Conservation (phyloP, 345 rosid genomes). For the Schrenkiella parvula region DNA sequence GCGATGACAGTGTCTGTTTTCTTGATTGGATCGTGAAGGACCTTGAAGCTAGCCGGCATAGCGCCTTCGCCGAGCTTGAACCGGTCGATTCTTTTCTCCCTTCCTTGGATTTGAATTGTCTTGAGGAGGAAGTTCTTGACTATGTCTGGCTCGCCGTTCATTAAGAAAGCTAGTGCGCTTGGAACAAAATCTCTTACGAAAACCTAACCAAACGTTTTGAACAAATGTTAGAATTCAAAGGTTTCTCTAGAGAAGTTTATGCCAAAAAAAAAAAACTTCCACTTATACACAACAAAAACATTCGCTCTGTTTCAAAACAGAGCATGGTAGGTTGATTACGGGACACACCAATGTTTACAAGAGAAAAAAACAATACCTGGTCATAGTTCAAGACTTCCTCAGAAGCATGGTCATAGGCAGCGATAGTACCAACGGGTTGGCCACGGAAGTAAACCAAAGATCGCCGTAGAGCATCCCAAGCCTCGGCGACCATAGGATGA, state of each 20-base stretch:
- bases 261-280: background rate
- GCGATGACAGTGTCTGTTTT: slow-evolving; percentile 59
- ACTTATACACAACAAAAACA: background rate
- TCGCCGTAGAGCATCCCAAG: slow-evolving; percentile 88
- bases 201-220: slow-evolving; percentile 39
- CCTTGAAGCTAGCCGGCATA: slow-evolving; percentile 91
- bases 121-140: slow-evolving; percentile 75
- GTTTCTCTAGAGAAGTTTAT: background rate
- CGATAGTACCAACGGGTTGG: slow-evolving; percentile 90
- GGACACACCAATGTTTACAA: background rate
- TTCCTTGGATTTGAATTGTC: slow-evolving; percentile 63
- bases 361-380: slow-evolving; percentile 47
- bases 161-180: slow-evolving; percentile 74
- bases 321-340: background rate
- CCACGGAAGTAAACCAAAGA: slow-evolving; percentile 72
- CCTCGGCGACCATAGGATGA: slow-evolving; percentile 94
- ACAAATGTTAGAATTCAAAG: background rate
- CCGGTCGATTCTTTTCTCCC: slow-evolving; percentile 74
- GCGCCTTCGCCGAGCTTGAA: slow-evolving; percentile 88
- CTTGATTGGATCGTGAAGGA: slow-evolving; percentile 56
- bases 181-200: slow-evolving; percentile 88
- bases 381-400: slow-evolving; percentile 96
- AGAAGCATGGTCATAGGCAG: slow-evolving; percentile 89
- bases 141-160: slow-evolving; percentile 81
- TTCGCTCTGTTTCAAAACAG: background rate